A percentile compares a stretch with the other conserved stretches of the same genome.
Conservation (phyloP, 2,329 filamentous ascomycete genomes). For the Trematosphaeria pertusa region DNA sequence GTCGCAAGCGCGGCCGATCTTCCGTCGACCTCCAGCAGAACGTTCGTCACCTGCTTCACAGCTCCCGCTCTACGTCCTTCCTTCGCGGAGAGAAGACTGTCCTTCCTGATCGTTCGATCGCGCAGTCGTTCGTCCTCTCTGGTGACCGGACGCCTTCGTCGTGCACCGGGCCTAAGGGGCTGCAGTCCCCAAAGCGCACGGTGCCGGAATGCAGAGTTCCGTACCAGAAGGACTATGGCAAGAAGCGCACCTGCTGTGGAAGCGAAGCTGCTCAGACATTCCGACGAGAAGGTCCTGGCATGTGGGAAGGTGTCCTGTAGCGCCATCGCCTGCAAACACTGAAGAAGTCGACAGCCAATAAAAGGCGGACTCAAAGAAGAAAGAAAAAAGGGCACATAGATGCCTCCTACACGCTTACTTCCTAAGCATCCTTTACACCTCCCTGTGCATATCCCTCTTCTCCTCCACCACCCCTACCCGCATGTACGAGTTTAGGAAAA, state of each 20-base stretch:
- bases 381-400: slow-evolving; percentile 15
- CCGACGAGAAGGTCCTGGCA: slow-evolving; percentile 65
- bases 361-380: slow-evolving; percentile 14
- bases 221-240: slow-evolving; percentile 57
- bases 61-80: slow-evolving; percentile 47
- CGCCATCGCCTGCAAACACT: slow-evolving; percentile 8
- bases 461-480: neutral
- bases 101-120: slow-evolving; percentile 44
- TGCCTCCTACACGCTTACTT: slow-evolving; percentile 7
- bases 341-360: slow-evolving; percentile 18
- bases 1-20: slow-evolving; percentile 66
- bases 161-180: slow-evolving; percentile 40
- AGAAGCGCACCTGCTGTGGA: slow-evolving; percentile 73
- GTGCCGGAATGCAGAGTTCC: slow-evolving; percentile 52
- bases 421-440: slow-evolving; percentile 11
- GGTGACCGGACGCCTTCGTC: slow-evolving; percentile 26
- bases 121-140: slow-evolving; percentile 41
- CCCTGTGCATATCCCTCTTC: slow-evolving; percentile 23
- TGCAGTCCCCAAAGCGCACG: slow-evolving; percentile 48
- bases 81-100: slow-evolving; percentile 43
- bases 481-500: slow-evolving; percentile 10
- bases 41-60: slow-evolving; percentile 67
- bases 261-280: slow-evolving; percentile 62
- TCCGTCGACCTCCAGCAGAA: slow-evolving; percentile 71
- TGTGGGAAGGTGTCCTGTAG: slow-evolving; percentile 70